A percentile compares a stretch with the other conserved stretches of the same genome.
Conservation (phyloP, 2,329 filamentous ascomycete species). For the Beauveria asiatica region DNA sequence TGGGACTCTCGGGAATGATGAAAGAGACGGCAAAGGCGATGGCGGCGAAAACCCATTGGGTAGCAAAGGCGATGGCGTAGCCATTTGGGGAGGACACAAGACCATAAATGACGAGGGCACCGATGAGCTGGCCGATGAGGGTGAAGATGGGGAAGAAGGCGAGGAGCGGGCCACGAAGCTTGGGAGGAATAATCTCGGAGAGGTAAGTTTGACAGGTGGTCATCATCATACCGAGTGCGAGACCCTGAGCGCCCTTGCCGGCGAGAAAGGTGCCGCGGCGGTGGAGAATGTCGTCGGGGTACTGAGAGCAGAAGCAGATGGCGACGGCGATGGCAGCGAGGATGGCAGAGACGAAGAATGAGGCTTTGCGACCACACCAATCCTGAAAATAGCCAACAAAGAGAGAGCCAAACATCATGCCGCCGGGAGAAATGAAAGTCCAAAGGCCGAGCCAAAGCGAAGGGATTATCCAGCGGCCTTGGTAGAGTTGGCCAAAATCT, state of each 20-base stretch:
- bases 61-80: slow-evolving; percentile 33
- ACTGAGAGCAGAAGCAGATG: slow-evolving; percentile 19
- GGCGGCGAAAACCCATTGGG: slow-evolving; percentile 36
- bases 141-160: slow-evolving; percentile 42
- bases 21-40: slow-evolving; percentile 33
- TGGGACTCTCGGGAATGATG: slow-evolving; percentile 42
- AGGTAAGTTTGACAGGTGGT: slow-evolving; percentile 38
- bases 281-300: slow-evolving; percentile 15
- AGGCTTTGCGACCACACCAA: slow-evolving; percentile 27
- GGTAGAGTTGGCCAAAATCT: slow-evolving; percentile 26
- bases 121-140: slow-evolving; percentile 39
- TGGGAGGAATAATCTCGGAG: slow-evolving; percentile 39
- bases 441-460: slow-evolving; percentile 37
- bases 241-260: slow-evolving; percentile 37
- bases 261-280: slow-evolving; percentile 33
- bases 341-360: slow-evolving; percentile 27
- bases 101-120: slow-evolving; percentile 33
- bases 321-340: slow-evolving; percentile 30
- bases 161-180: slow-evolving; percentile 37
- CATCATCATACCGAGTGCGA: slow-evolving; percentile 36
- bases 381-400: slow-evolving; percentile 32
- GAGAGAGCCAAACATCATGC: slow-evolving; percentile 29
- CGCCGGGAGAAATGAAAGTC: slow-evolving; percentile 31
- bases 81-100: slow-evolving; percentile 21
- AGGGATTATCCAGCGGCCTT: slow-evolving; percentile 28